Conservation (phyloP, 352 stramenopile genomes). For the Phytopythium aichiense region DNA sequence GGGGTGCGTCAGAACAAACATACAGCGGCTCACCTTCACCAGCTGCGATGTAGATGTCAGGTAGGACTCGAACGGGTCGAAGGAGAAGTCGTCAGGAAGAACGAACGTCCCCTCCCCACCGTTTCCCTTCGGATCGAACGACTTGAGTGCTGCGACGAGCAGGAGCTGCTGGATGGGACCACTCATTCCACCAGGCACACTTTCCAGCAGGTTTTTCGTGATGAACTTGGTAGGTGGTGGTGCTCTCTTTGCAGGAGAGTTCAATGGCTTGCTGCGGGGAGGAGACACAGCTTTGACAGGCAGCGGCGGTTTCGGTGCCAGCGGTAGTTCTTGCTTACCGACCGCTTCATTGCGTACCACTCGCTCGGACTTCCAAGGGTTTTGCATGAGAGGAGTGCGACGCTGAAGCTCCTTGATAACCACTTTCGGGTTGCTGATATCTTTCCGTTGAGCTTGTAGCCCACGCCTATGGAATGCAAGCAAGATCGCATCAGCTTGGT, state of each 20-base stretch:
- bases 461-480: conserved; percentile 30
- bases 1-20: background rate
- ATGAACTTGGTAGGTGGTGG: conserved; percentile 17
- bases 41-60: conserved; percentile 24
- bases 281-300: background rate
- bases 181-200: conserved; percentile 51
- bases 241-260: background rate
- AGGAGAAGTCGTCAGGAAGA: conserved; percentile 21
- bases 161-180: conserved; percentile 37
- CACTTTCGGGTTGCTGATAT: conserved; percentile 26
- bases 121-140: conserved; percentile 32
- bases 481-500: background rate
- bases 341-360: conserved; percentile 14
- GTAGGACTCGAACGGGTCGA: conserved; percentile 43
- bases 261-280: conserved; percentile 2
- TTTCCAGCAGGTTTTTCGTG: conserved; percentile 44
- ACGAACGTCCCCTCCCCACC: conserved; percentile 33
- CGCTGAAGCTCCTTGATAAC: conserved; percentile 40
- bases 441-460: conserved; percentile 41
- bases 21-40: conserved; percentile 28
- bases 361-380: conserved; percentile 46
- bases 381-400: conserved; percentile 47
- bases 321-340: background rate
- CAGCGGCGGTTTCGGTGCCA: background rate
- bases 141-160: conserved; percentile 41